Evolutionary conservation across 148 eudicot genomes (phyloP).

Genomic region (Bassia scoparia): DNA sequence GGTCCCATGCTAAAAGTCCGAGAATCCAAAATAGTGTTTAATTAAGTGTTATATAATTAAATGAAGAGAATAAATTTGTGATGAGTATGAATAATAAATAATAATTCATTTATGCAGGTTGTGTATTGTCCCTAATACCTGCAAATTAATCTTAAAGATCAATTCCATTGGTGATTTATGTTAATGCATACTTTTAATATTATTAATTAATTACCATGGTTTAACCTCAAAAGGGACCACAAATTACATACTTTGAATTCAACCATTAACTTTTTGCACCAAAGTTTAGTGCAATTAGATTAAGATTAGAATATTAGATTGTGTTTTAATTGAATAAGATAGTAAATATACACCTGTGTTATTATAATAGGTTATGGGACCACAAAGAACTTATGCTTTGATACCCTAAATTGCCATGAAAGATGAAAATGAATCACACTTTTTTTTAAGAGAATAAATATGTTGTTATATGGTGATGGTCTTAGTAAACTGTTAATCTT

Average conservation of each 20-base stretch:
- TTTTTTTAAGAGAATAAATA: conserved; percentile 1
- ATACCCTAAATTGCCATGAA: conserved; percentile 22
- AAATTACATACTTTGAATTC: conserved; percentile 7
- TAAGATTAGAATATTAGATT: too few relatives aligned
- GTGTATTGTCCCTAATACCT: conserved; percentile 25
- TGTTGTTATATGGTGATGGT: neutral
- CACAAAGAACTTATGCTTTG: conserved; percentile 23
- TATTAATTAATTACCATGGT: conserved; percentile 8
- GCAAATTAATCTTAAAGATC: conserved; percentile 17
- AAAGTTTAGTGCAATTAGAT: conserved; percentile 16
- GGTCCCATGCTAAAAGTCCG: conserved; percentile 20
- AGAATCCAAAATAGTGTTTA: conserved; percentile 8
- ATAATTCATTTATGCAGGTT: conserved; percentile 21
- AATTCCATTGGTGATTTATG: neutral
- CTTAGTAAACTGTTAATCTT: neutral
- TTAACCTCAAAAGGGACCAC: conserved; percentile 21
- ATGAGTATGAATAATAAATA: conserved; percentile 13
- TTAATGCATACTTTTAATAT: neutral
- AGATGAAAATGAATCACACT: conserved; percentile 14
- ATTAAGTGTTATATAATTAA: neutral
- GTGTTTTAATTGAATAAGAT: conserved; percentile 1
- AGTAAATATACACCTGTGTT: neutral
- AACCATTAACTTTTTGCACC: conserved; percentile 20
- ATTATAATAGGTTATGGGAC: conserved; percentile 16
- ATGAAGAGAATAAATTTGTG: conserved; percentile 8